Evolutionary conservation across 2,329 filamentous ascomycete genomes (phyloP).

Genomic region (Didymella arachidicola): DNA sequence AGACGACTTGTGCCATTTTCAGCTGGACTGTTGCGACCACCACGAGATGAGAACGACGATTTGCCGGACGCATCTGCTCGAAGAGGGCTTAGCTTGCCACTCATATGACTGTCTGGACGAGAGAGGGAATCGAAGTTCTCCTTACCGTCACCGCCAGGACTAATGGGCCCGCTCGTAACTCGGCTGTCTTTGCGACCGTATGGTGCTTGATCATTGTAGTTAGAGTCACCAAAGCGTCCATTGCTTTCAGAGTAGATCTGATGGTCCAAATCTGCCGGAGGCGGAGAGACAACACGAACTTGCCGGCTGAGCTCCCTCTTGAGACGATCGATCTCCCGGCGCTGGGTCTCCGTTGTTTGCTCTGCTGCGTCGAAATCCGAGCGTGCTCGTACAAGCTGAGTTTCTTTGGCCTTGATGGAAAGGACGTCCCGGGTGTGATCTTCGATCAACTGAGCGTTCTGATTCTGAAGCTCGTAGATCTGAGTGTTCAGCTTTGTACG

Average conservation of each 20-base stretch:
- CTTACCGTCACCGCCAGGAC: conserved; percentile 55
- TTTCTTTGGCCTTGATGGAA: conserved; percentile 98
- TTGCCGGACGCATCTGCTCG: conserved; percentile 46
- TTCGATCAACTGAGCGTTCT: conserved; percentile 95
- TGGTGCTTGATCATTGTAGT: conserved; percentile 53
- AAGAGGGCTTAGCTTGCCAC: conserved; percentile 51
- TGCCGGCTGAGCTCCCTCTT: conserved; percentile 79
- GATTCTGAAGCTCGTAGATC: conserved; percentile 92
- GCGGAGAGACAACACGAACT: conserved; percentile 63
- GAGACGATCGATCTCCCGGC: conserved; percentile 88
- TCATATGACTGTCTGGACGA: conserved; percentile 45
- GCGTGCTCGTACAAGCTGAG: conserved; percentile 88
- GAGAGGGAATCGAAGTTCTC: conserved; percentile 55
- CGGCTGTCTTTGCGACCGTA: conserved; percentile 41
- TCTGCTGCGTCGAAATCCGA: conserved; percentile 91
- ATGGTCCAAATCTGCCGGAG: conserved; percentile 55
- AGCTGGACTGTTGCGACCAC: conserved; percentile 44
- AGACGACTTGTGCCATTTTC: conserved; percentile 36
- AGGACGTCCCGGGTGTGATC: conserved; percentile 95
- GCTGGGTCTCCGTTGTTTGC: conserved; percentile 81
- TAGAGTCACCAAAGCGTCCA: conserved; percentile 46
- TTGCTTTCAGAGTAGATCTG: conserved; percentile 64
- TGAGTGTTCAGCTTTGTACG: conserved; percentile 83
- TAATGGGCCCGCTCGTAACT: conserved; percentile 40
- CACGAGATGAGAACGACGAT: conserved; percentile 45